These are phyloP conservation scores for Ogataea angusta DNA, from an alignment of 805 yeast genomes.

Conservation along the genomic window DNA sequence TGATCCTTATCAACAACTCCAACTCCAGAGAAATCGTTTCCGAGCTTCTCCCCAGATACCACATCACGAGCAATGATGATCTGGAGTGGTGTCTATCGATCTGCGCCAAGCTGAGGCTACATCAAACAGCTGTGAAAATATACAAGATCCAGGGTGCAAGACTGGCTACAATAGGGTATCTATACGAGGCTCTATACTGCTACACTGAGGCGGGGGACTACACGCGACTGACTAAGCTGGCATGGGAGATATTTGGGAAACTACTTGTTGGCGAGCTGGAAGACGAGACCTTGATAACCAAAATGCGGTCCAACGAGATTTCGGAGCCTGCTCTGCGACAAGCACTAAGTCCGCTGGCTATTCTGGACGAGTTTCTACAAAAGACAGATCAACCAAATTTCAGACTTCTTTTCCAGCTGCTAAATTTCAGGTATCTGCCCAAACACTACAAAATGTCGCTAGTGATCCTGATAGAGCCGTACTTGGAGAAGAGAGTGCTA, in stretches of 20 bases:
- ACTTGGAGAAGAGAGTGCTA: conserved; percentile 18
- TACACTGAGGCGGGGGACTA: conserved; percentile 62
- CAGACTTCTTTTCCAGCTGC: conserved; percentile 35
- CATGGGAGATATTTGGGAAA: conserved; percentile 64
- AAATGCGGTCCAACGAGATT: conserved; percentile 24
- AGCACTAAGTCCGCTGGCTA: conserved; percentile 68
- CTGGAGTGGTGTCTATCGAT: conserved; percentile 74
- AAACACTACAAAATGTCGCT: conserved; percentile 46
- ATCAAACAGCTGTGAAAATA: conserved; percentile 54
- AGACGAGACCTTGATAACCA: conserved; percentile 42
- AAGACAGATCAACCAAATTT: conserved; percentile 26
- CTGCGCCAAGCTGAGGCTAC: conserved; percentile 63
- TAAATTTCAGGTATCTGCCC: conserved; percentile 54
- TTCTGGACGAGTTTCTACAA: conserved; percentile 48
- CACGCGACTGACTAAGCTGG: conserved; percentile 45
- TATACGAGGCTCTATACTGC: conserved; percentile 61
- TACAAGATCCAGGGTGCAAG: conserved; percentile 49
- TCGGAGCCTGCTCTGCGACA: conserved; percentile 58
- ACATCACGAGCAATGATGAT: conserved; percentile 67
- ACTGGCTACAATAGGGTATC: conserved; percentile 26
- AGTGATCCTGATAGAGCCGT: conserved; percentile 45
- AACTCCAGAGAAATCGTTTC: conserved; percentile 45
- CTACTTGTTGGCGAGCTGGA: conserved; percentile 49
- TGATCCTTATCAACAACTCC: conserved; percentile 45
- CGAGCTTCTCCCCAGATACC: conserved; percentile 56